A percentile compares a stretch with the other conserved stretches of the same genome.
These are phyloP conservation scores for Aegilops bicornis DNA, from an alignment of 176 grass and related monocot species.

Conservation along the genomic window DNA sequence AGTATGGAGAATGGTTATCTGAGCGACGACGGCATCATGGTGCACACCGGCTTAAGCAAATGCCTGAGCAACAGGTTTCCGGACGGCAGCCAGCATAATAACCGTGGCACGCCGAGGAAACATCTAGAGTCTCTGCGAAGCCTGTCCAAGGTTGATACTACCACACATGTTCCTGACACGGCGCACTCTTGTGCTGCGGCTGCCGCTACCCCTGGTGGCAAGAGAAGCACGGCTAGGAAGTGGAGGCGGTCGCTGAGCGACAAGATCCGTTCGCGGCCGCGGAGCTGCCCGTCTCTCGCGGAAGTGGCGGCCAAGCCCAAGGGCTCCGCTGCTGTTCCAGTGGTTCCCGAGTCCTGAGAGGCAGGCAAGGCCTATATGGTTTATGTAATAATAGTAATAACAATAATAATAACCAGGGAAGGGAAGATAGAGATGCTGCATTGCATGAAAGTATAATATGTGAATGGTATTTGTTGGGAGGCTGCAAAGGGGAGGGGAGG, in stretches of 20 bases:
- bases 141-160: conserved; percentile 37
- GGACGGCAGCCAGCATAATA: conserved; percentile 3
- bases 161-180: conserved; percentile 24
- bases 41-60: conserved; percentile 33
- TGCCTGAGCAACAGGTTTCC: conserved; percentile 25
- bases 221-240: conserved; percentile 21
- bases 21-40: conserved; percentile 48
- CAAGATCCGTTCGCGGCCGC: conserved; percentile 30
- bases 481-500: no score
- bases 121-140: conserved; percentile 21
- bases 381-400: not conserved
- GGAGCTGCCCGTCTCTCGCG: conserved; percentile 21
- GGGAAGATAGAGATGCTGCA: no score
- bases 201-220: conserved; percentile 5
- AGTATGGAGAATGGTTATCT: conserved; percentile 54
- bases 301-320: conserved; percentile 23
- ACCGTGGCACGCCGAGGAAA: conserved; percentile 25
- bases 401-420: not conserved
- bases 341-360: conserved; percentile 30
- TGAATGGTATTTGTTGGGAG: no score
- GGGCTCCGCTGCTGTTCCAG: conserved; percentile 27
- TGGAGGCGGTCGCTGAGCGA: conserved; percentile 67
- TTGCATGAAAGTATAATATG: no score
- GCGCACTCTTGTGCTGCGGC: conserved; percentile 31
- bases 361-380: not conserved